Conservation (phyloP, 768 basidiomycete genomes). For the Inosperma sp. region DNA sequence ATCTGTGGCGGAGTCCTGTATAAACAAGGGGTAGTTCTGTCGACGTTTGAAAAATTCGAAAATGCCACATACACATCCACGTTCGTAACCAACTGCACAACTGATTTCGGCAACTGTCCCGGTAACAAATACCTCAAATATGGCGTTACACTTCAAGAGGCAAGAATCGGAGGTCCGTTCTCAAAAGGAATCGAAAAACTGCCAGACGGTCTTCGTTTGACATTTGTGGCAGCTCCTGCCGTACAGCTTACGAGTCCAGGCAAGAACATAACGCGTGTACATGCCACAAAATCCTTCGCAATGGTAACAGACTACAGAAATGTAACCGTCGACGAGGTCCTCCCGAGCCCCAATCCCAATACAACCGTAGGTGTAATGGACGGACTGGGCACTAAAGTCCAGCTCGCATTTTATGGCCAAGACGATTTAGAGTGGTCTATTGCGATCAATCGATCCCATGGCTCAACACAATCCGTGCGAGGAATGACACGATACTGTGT, state of each 20-base stretch:
- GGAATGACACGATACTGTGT: neutral
- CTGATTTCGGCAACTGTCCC: neutral
- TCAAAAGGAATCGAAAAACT: neutral
- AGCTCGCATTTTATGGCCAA: neutral
- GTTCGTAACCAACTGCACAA: neutral
- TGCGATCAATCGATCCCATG: neutral
- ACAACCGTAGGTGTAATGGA: neutral
- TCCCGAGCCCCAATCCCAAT: neutral
- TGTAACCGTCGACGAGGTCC: neutral
- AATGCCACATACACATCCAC: neutral
- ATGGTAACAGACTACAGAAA: neutral
- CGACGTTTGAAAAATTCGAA: neutral
- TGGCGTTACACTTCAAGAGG: neutral
- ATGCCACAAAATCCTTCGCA: neutral
- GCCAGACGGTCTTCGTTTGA: neutral
- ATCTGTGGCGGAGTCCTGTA: neutral
- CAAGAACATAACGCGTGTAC: neutral
- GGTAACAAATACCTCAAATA: neutral
- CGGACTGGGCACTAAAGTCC: neutral
- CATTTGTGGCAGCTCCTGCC: neutral
- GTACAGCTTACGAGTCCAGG: neutral
- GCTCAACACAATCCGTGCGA: neutral
- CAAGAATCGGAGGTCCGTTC: neutral
- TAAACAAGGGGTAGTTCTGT: neutral
- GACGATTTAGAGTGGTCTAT: neutral